Base-by-base conservation (phyloP, 2,329 filamentous ascomycete species). In the Colletotrichum sp. region DNA sequence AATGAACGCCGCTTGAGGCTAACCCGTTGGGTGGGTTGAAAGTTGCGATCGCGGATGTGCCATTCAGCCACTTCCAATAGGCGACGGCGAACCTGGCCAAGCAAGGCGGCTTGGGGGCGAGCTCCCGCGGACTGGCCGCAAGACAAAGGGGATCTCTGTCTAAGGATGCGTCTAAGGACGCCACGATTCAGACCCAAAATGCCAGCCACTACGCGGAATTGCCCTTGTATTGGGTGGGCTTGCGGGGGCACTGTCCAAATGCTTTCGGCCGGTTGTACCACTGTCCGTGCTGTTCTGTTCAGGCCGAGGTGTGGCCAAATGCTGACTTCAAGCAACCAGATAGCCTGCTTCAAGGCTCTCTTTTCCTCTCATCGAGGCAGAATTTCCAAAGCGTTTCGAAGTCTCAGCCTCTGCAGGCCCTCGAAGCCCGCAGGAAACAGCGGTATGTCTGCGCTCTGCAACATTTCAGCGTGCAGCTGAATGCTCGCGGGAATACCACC, bases 91-190 rank as follows among this genome's bases (percentile, higher is more conserved):
- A 49, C 34, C 26, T 63, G 73, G 30, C 24, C 69, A 68, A 73
- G 64, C 26, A 34, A 34, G 28, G 5, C 28, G 39, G 59, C 21
- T 60, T 60, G 60, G 62, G 55, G 71, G 60, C 39, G 62, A 71
- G 36, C 49, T 77, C 28, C 65, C 72, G 62, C 71, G 75, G 66
- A 63, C 60, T 71, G 72, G 62, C 67, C 75, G 75, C 39, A 30
- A 77, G 72, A 77, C 71, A 71, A 75, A 71, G 67, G 36, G 9
- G 66, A 76, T 75, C 63, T 67, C 52, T 77, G 49, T 64, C 65
- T 52, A 63, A 60, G 52, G 62, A 52, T 52, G 44, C 44, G n/a
- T 52, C 44, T 52, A 21, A 52, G 12, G 44, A 52, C 75, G 72
- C 75, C 72, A 77, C 75, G 71, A 57, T 67, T 55, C 34, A 63